phyloP scores from a whole-genome alignment of 495 filamentous ascomycete genomes.

The Neurospora sp. region DNA sequence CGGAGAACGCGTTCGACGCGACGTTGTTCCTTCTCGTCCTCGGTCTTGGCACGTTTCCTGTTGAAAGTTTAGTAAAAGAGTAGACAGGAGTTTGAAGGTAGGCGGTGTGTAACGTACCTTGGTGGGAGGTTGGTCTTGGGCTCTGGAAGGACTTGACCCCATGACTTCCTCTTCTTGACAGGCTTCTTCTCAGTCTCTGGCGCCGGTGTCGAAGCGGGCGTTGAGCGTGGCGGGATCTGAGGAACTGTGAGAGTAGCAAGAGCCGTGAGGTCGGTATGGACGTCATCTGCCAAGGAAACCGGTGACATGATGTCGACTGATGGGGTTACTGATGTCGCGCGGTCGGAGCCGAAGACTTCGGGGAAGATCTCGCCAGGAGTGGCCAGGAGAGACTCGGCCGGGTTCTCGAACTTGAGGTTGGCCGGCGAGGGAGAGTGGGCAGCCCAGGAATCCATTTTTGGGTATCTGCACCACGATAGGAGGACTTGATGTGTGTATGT shows the following conservation, averaged over 20 bases:
- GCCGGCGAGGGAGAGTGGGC: constrained; percentile 26
- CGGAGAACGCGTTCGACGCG: constrained; percentile 94
- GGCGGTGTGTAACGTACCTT: constrained; percentile 48
- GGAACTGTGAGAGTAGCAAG: constrained; percentile 11
- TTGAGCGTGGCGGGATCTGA: constrained; percentile 5
- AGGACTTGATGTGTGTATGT: constrained; percentile 24
- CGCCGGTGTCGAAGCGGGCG: constrained; percentile 11
- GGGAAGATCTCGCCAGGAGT: constrained; percentile 41
- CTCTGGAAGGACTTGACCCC: constrained; percentile 93
- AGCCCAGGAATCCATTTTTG: constrained; percentile 34
- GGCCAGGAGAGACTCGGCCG: constrained; percentile 44
- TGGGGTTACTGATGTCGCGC: constrained; percentile 19
- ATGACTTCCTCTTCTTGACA: constrained; percentile 94
- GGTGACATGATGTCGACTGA: constrained; percentile 39
- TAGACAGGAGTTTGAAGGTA: background rate
- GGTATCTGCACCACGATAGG: constrained; percentile 13
- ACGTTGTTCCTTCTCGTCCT: constrained; percentile 97
- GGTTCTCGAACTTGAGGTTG: constrained; percentile 38
- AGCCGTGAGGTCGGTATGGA: constrained; percentile 9
- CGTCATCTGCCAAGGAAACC: constrained; percentile 25
- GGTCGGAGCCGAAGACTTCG: constrained; percentile 33
- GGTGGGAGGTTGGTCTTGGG: constrained; percentile 96
- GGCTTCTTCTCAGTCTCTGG: constrained; percentile 57
- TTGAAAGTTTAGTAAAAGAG: constrained; percentile 6
- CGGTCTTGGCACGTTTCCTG: constrained; percentile 96